Evolutionary conservation across 176 grass and related monocot species (phyloP).

Genomic region (maize (Zea mays)): DNA sequence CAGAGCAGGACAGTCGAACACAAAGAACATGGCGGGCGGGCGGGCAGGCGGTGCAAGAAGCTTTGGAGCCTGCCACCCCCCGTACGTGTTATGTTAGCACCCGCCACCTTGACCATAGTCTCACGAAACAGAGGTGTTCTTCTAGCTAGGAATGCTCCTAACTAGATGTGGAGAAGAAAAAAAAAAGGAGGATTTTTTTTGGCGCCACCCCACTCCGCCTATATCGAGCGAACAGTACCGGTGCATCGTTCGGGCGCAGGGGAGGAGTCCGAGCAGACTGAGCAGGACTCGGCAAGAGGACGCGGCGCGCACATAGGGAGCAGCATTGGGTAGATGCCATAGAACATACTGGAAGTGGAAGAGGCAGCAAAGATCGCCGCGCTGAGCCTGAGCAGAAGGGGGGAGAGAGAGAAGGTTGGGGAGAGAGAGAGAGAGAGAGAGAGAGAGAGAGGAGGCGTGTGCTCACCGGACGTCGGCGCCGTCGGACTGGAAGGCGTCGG

Average conservation of each 20-base stretch:
- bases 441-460: background rate
- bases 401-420: background rate
- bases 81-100: background rate
- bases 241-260: background rate
- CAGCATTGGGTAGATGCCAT: background rate
- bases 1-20: conserved; percentile 6
- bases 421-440: background rate
- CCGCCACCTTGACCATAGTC: background rate
- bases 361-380: background rate
- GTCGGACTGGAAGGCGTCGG: conserved; percentile 84
- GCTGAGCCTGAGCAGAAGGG: background rate
- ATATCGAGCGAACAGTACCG: background rate
- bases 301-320: too few species aligned
- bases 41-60: conserved; percentile 38
- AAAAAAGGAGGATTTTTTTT: background rate
- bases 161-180: background rate
- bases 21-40: conserved; percentile 26
- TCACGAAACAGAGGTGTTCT: background rate
- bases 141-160: background rate
- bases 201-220: background rate
- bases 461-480: conserved; percentile 76
- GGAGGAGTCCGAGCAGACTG: background rate
- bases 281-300: background rate
- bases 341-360: background rate
- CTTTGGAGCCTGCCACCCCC: background rate